These are phyloP conservation scores for Fusarium protoensiforme DNA, from an alignment of 2,329 filamentous ascomycete genomes.

Conservation along the genomic window DNA sequence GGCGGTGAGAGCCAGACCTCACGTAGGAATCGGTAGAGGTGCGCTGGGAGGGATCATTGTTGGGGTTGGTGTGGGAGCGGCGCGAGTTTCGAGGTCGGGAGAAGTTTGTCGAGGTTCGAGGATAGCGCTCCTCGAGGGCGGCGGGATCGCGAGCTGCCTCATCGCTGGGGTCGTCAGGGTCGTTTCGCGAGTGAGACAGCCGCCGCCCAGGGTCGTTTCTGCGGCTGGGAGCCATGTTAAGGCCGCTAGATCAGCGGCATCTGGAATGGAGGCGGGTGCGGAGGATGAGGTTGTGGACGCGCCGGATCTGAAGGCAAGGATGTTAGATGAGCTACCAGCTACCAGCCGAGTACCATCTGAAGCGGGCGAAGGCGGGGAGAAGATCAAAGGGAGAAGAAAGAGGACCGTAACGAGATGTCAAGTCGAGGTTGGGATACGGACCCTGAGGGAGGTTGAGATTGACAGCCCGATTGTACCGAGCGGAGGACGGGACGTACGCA, in stretches of 20 bases:
- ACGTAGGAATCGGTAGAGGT: conserved; percentile 23
- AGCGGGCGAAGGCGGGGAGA: background rate
- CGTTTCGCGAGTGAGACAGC: conserved; percentile 21
- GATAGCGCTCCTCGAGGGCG: conserved; percentile 39
- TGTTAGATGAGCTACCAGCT: background rate
- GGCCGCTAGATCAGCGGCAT: conserved; percentile 39
- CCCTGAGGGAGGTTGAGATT: background rate
- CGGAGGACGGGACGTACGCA: background rate
- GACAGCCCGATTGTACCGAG: background rate
- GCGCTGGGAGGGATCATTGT: conserved; percentile 23
- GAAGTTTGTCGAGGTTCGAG: conserved; percentile 27
- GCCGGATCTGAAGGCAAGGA: background rate
- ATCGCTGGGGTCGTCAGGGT: conserved; percentile 18
- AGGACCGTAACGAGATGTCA: conserved; percentile 19
- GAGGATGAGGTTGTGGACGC: conserved; percentile 14
- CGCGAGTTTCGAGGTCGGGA: conserved; percentile 31
- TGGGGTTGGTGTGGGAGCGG: conserved; percentile 28
- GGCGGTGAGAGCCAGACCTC: conserved; percentile 30
- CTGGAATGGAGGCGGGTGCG: conserved; percentile 21
- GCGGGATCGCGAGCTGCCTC: conserved; percentile 38
- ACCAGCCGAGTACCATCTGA: background rate
- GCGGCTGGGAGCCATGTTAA: conserved; percentile 44
- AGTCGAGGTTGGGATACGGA: conserved; percentile 25
- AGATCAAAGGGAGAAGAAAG: background rate
- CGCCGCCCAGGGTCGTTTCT: conserved; percentile 36